phyloP scores from a whole-genome alignment of 768 basidiomycete genomes.

The Pleurotus platypus region DNA sequence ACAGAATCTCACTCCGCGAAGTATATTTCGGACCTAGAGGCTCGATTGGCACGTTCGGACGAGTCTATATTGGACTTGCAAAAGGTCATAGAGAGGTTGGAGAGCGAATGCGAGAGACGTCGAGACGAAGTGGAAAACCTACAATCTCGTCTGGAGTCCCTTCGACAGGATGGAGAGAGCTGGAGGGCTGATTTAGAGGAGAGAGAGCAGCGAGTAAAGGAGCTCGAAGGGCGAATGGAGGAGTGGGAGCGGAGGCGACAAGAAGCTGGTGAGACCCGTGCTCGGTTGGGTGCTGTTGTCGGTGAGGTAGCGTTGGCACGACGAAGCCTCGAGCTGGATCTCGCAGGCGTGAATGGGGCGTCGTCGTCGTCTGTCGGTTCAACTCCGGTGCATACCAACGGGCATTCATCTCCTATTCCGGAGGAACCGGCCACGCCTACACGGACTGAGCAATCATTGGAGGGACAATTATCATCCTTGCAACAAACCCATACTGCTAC shows the following conservation, averaged over 20 bases:
- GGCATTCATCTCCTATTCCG: constrained; percentile 21
- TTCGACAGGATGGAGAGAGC: constrained; percentile 72
- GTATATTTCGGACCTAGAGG: constrained; percentile 87
- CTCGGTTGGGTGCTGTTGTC: constrained; percentile 64
- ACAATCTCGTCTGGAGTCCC: constrained; percentile 63
- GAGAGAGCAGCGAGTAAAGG: constrained; percentile 71
- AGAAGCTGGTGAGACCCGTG: constrained; percentile 62
- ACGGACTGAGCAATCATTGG: constrained; percentile 35
- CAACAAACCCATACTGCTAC: constrained; percentile 81
- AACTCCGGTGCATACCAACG: constrained; percentile 16
- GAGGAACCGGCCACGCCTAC: constrained; percentile 22
- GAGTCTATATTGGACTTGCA: constrained; percentile 71
- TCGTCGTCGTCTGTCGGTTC: constrained; percentile 20
- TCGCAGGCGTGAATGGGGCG: constrained; percentile 17
- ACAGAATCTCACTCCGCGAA: constrained; percentile 64
- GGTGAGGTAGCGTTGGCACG: constrained; percentile 70
- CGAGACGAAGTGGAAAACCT: constrained; percentile 68
- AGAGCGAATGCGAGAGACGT: constrained; percentile 72
- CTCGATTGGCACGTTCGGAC: constrained; percentile 72
- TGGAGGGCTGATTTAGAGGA: constrained; percentile 85
- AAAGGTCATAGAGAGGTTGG: constrained; percentile 70
- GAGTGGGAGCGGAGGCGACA: constrained; percentile 75
- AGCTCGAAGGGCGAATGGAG: constrained; percentile 74
- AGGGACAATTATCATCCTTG: constrained; percentile 67
- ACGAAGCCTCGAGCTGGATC: constrained; percentile 56